Conservation (phyloP, 768 basidiomycete species). For the Kwoniella sp. region DNA sequence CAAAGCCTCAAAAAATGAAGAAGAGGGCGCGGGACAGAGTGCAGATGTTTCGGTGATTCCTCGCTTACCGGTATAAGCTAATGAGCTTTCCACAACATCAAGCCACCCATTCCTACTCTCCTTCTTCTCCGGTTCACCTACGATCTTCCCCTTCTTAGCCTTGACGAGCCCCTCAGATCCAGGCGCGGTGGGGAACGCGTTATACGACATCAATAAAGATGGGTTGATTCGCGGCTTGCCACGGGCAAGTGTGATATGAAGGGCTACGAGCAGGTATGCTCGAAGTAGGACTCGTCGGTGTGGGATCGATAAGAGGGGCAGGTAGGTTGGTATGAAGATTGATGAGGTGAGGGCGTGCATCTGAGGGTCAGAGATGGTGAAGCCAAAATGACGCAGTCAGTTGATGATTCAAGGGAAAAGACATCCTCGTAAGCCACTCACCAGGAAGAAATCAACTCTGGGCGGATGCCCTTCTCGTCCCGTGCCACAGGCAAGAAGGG, state of each 20-base stretch:
- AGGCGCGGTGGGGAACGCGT: constrained; percentile 29
- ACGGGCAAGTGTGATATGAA: constrained; percentile 32
- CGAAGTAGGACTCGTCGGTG: constrained; percentile 33
- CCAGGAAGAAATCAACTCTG: constrained; percentile 48
- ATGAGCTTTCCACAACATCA: constrained; percentile 28
- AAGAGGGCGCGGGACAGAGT: too few relatives aligned
- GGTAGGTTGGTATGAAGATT: constrained; percentile 40
- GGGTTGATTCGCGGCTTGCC: constrained; percentile 36
- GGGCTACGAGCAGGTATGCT: constrained; percentile 28
- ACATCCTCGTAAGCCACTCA: too few relatives aligned
- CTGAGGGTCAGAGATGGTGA: constrained; percentile 17
- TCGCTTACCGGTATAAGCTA: constrained; percentile 38
- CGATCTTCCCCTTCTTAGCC: constrained; percentile 4
- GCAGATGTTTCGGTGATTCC: too few relatives aligned
- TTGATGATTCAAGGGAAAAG: too few relatives aligned
- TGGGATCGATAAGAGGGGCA: constrained; percentile 26
- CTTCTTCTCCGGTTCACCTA: constrained; percentile 20
- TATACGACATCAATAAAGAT: constrained; percentile 28
- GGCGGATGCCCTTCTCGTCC: constrained; percentile 28
- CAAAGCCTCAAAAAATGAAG: too few relatives aligned
- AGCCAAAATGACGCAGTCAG: background rate
- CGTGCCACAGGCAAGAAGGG: constrained; percentile 34
- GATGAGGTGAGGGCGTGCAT: constrained; percentile 48
- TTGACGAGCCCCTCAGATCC: constrained; percentile 7
- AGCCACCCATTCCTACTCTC: constrained; percentile 39